These are phyloP conservation scores for Candida methanosorbosa DNA, from an alignment of 805 yeast genomes.

Conservation along the genomic window DNA sequence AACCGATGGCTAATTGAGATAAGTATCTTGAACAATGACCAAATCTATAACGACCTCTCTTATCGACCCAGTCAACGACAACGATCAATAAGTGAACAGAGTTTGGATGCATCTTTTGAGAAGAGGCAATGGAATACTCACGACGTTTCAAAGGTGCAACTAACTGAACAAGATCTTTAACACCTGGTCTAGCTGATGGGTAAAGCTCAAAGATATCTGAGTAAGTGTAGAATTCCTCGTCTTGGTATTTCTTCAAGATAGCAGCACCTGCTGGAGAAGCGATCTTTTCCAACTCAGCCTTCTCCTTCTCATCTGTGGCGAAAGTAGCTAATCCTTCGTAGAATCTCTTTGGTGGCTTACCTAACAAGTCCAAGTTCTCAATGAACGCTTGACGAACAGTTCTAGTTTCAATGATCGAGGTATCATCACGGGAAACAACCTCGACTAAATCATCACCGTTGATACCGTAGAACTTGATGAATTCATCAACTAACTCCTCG, in stretches of 20 bases:
- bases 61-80: constrained; percentile 93
- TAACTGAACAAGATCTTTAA: constrained; percentile 59
- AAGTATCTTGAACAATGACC: constrained; percentile 94
- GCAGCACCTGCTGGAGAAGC: constrained; percentile 78
- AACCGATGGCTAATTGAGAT: constrained; percentile 69
- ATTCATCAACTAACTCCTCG: constrained; percentile 52
- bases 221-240: constrained; percentile 72
- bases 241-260: constrained; percentile 76
- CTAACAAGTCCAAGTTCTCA: constrained; percentile 81
- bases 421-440: constrained; percentile 60
- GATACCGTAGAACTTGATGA: constrained; percentile 64
- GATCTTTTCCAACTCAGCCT: constrained; percentile 49
- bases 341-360: constrained; percentile 93
- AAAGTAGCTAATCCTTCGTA: constrained; percentile 72
- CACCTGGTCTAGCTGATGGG: constrained; percentile 71
- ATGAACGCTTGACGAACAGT: constrained; percentile 74
- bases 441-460: constrained; percentile 61
- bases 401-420: constrained; percentile 53
- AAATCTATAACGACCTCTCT: constrained; percentile 73
- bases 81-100: constrained; percentile 88
- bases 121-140: constrained; percentile 95
- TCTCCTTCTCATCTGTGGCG: constrained; percentile 65
- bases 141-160: constrained; percentile 90
- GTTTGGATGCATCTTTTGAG: constrained; percentile 86
- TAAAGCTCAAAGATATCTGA: constrained; percentile 76